Conservation (phyloP, 2,329 filamentous ascomycete genomes). For the Dactylonectria macrodidyma region DNA sequence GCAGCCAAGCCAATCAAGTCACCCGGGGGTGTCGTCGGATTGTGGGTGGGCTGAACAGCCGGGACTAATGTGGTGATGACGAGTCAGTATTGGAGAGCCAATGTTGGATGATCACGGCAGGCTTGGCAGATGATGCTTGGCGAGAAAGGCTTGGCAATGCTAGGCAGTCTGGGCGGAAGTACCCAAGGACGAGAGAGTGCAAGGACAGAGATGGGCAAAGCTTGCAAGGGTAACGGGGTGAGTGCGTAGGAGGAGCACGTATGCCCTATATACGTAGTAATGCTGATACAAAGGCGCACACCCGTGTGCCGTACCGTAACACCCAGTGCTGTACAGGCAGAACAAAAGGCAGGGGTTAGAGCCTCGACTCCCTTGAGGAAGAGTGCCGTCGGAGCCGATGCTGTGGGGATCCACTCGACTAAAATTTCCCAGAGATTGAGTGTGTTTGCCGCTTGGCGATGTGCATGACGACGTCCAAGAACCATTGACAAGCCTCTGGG, state of each 20-base stretch:
- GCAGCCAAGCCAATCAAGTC: constrained; percentile 30
- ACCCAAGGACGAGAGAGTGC: constrained; percentile 14
- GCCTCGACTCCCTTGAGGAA: constrained; percentile 47
- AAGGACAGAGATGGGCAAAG: constrained; percentile 7
- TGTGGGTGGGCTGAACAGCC: constrained; percentile 31
- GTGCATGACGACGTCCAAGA: constrained; percentile 45
- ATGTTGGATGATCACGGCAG: background rate
- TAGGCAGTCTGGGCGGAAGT: background rate
- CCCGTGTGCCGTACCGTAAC: constrained; percentile 41
- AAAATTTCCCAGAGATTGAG: constrained; percentile 49
- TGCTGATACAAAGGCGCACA: constrained; percentile 41
- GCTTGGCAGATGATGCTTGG: background rate
- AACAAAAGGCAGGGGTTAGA: constrained; percentile 45
- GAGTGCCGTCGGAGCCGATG: constrained; percentile 50
- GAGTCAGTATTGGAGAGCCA: constrained; percentile 24
- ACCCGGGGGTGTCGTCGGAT: constrained; percentile 26
- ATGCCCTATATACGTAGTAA: constrained; percentile 45
- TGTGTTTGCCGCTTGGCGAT: constrained; percentile 53
- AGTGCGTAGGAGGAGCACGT: constrained; percentile 33
- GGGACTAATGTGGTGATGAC: constrained; percentile 32
- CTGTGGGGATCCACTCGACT: constrained; percentile 50
- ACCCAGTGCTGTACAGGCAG: constrained; percentile 28
- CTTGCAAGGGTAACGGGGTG: constrained; percentile 15
- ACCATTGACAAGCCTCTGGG: constrained; percentile 20
- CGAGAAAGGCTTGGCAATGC: background rate